Evolutionary conservation across 1,139 yeast species (phyloP), one percentile per base, ranked within the genome.

Genomic region (Blastobotrys arbuscula): DNA sequence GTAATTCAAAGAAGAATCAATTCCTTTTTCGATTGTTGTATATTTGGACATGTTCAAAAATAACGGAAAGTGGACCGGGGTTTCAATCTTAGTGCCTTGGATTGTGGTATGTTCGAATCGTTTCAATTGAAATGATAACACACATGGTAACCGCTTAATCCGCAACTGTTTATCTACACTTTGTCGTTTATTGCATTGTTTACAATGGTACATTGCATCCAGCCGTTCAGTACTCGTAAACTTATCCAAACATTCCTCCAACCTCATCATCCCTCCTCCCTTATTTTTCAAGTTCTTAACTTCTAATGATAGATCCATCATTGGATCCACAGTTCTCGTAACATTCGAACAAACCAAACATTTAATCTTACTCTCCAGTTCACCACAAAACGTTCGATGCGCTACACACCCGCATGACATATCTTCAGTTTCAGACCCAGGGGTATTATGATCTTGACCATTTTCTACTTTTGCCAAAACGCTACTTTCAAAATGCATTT

Each of bases 291-390:
- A 43, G 13, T 50, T 39, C 47, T 55, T 61, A 35, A 68, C 62
- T 59, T 89, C 97, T 51, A 92, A 72, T 3, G 96, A 86, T 33
- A 92, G 69, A 65, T 92, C 98, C 71, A 92, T 77, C 73, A 87
- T 82, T 2, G 97, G 97, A 64, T 92, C 98, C 40, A 82, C 74
- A 0, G 95, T 87, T 45, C 71, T 74, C 3, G 88, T 83, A 16
- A 76, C 71, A 33, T 77, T 73, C 2, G 75, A 73, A 65, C 98
- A 92, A 37, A 77, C 72, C 9, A 77, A 71, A 64, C 98, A 92
- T 35, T 74, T 76, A 54, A 92, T 83, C 2, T 88, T 77, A 64
- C 88, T 81, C 60, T 83, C 81, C 41, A 87, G 69, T 54, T 77
- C 79, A 16, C 95, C 95, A 44, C 84, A 76, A 61, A 87, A 87